Base-by-base conservation (phyloP, 108 stramenopile species). In the Stephanodiscus minutulus region DNA sequence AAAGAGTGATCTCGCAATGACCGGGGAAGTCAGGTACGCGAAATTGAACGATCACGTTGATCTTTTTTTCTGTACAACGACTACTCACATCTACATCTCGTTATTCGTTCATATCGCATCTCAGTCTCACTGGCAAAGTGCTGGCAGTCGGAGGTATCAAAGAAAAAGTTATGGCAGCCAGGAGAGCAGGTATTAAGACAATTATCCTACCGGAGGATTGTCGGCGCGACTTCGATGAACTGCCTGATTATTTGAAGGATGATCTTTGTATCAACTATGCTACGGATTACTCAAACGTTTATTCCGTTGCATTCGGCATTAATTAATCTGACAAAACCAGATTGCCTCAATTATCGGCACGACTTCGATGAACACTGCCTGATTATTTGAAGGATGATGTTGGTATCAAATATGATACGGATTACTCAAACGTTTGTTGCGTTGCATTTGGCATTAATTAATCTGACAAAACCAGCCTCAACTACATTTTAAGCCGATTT, bases 91-190 rank as follows among this genome's bases (percentile, higher is more conserved):
- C 9, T 36, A 35, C 56, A 36, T 36, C 24, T 66, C 28, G 12
- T 22, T 46, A 13, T 22, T 8, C 39, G 39, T 41, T 41, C 8
- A 50, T 8, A 20, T 11, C 31, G 5, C 3, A 1, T 18, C 31
- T 27, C 17, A 88, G 85, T 55, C 79, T 98, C n/a, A 98, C 96
- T 0, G 97, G 96, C 7, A 96, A 96, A 70, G 97, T 99, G 3
- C 80, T 99, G 0, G 92, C 97, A 0, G 96, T 99, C 21, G 99
- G 99, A 22, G 98, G 99, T 10, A 96, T 99, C 74, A 98, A 98
- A 78, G 99, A 99, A 78, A 99, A 99, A 84, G 93, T 88, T 48
- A 98, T 99, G 87, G 99, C 97, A 5, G 99, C 98, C 8, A 74
- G 97, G 35, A 85, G 99, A 65, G 91, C 98, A 7, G 96, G 97